These are phyloP conservation scores for Aspergillus vadensis DNA, from an alignment of 2,329 filamentous ascomycete genomes.

Conservation along the genomic window DNA sequence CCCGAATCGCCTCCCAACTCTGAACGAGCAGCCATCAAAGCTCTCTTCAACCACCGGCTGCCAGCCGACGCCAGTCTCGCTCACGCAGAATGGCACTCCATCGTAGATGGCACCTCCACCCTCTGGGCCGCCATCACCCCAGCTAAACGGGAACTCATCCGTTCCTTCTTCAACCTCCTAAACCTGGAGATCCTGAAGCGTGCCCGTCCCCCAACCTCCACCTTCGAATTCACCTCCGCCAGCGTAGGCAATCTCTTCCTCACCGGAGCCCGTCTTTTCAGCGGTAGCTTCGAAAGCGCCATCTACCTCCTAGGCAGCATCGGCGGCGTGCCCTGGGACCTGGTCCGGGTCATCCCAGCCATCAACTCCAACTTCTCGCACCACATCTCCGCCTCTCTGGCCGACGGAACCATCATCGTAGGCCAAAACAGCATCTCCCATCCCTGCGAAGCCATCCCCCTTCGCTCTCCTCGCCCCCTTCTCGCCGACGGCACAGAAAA, in stretches of 20 bases:
- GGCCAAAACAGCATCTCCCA: constrained; percentile 94
- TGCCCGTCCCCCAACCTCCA: constrained; percentile 66
- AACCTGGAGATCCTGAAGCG: constrained; percentile 79
- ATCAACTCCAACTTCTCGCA: constrained; percentile 95
- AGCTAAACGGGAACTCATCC: constrained; percentile 74
- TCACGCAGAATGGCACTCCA: constrained; percentile 79
- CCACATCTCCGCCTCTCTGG: constrained; percentile 83
- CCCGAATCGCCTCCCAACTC: constrained; percentile 62
- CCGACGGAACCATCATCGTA: constrained; percentile 75
- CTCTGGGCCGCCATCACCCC: constrained; percentile 73
- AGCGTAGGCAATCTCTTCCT: constrained; percentile 79
- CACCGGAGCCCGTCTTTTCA: constrained; percentile 84
- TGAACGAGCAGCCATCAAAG: constrained; percentile 74
- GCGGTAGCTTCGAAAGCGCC: constrained; percentile 86
- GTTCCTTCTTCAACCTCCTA: constrained; percentile 73
- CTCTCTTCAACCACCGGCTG: constrained; percentile 85
- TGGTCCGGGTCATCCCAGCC: constrained; percentile 78
- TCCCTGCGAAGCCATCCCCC: constrained; percentile 67
- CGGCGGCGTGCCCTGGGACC: constrained; percentile 72
- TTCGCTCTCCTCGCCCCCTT: constrained; percentile 39
- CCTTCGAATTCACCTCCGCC: constrained; percentile 75
- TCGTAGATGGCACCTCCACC: constrained; percentile 77
- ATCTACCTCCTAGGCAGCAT: constrained; percentile 88
- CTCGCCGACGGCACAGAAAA: constrained; percentile 38
- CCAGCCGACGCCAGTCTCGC: constrained; percentile 63